Evolutionary conservation across 2,329 filamentous ascomycete genomes (phyloP).

Genomic region (Cadophora malorum): DNA sequence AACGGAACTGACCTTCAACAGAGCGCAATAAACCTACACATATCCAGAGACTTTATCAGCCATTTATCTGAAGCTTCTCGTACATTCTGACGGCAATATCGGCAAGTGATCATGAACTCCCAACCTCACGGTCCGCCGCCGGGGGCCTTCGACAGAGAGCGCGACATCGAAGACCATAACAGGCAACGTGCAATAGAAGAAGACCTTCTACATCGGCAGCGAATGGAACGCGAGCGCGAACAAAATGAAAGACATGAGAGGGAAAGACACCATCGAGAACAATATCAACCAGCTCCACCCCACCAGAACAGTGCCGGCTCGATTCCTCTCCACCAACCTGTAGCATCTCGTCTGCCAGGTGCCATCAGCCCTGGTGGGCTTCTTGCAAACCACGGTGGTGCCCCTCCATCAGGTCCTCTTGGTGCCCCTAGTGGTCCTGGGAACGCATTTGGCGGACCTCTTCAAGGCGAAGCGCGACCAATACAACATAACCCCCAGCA

Average conservation of each 20-base stretch:
- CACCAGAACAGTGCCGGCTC: constrained; percentile 89
- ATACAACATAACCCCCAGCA: constrained; percentile 59
- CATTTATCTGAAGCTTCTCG: neutral
- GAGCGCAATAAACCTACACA: constrained; percentile 9
- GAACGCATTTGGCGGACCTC: constrained; percentile 59
- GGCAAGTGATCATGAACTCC: constrained; percentile 40
- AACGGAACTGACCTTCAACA: neutral
- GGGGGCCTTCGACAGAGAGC: constrained; percentile 46
- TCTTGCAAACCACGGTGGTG: constrained; percentile 73
- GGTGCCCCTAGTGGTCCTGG: constrained; percentile 46
- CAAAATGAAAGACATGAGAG: constrained; percentile 57
- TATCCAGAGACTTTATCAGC: neutral
- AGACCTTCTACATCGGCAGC: constrained; percentile 56
- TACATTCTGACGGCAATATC: neutral
- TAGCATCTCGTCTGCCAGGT: constrained; percentile 79
- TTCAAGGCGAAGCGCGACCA: constrained; percentile 60
- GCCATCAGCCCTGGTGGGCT: constrained; percentile 92
- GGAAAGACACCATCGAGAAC: constrained; percentile 67
- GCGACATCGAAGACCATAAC: constrained; percentile 59
- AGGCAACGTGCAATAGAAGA: constrained; percentile 62
- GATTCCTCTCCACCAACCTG: constrained; percentile 92
- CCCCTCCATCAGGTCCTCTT: constrained; percentile 57
- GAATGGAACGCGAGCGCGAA: constrained; percentile 43
- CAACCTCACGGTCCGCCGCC: constrained; percentile 43
- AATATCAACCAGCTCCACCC: constrained; percentile 69